Percentiles rank a stretch among this genome's conserved stretches.
Evolutionary conservation across 768 basidiomycete genomes (phyloP).

Genomic region (Thelephora ganbajun): DNA sequence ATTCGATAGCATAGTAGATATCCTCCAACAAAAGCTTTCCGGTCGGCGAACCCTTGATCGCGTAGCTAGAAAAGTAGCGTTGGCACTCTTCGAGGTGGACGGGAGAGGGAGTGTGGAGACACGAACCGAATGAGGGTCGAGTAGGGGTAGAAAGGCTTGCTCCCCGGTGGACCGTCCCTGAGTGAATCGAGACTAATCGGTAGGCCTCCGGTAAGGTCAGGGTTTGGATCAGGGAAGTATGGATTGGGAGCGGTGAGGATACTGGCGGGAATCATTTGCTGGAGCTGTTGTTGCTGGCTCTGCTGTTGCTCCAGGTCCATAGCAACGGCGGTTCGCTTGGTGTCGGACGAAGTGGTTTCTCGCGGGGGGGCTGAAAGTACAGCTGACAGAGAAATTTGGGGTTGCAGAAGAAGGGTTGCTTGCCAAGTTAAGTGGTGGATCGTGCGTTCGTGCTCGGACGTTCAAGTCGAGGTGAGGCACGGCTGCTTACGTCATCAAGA

Average conservation of each 20-base stretch:
- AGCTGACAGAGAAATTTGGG: too few relatives aligned
- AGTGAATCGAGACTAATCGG: conserved; percentile 82
- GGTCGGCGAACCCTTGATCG: conserved; percentile 84
- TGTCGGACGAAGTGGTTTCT: too few relatives aligned
- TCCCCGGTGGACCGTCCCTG: conserved; percentile 77
- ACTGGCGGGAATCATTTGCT: conserved; percentile 16
- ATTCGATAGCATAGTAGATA: conserved; percentile 87
- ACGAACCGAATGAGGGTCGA: conserved; percentile 80
- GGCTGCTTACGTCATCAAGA: too few relatives aligned
- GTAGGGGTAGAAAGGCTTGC: conserved; percentile 85
- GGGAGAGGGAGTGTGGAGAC: neutral
- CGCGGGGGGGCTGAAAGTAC: too few relatives aligned
- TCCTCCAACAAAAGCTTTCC: conserved; percentile 78
- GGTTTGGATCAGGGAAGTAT: conserved; percentile 56
- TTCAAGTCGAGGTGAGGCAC: too few relatives aligned
- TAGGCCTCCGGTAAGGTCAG: conserved; percentile 71
- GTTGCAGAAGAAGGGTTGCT: too few relatives aligned
- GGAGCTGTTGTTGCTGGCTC: conserved; percentile 32
- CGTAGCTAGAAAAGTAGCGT: conserved; percentile 39
- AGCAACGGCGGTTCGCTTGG: neutral
- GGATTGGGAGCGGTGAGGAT: conserved; percentile 29
- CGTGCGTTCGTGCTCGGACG: too few relatives aligned
- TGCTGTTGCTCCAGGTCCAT: conserved; percentile 23
- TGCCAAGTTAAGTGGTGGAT: too few relatives aligned
- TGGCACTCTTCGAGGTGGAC: neutral